phyloP scores from a whole-genome alignment of 768 basidiomycete genomes.

The Leccinum sublutescens region DNA sequence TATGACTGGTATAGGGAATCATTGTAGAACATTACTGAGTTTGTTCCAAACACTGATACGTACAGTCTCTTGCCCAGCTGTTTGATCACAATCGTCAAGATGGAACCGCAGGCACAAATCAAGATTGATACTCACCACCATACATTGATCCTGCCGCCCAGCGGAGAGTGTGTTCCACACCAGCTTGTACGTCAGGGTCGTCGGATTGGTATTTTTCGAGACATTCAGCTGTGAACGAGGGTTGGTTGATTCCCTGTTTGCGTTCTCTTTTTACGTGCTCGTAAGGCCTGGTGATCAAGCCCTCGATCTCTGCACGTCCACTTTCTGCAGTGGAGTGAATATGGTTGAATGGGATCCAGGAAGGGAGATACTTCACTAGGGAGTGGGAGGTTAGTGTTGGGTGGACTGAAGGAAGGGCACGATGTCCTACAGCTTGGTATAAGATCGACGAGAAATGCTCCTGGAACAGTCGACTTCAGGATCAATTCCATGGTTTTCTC shows the following conservation, averaged over 20 bases:
- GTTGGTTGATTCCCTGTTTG: conserved; percentile 11
- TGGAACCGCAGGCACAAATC: not conserved
- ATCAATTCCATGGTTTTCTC: conserved; percentile 29
- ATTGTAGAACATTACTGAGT: not conserved
- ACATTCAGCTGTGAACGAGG: conserved; percentile 20
- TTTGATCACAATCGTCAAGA: not conserved
- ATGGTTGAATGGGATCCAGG: conserved; percentile 23
- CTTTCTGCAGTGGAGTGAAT: conserved; percentile 10
- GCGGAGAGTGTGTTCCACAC: conserved; percentile 7
- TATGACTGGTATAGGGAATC: conserved; percentile 10
- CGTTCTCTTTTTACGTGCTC: conserved; percentile 23
- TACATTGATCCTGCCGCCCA: conserved; percentile 22
- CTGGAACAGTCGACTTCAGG: conserved; percentile 24
- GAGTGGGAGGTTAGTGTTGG: not conserved
- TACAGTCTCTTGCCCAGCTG: conserved; percentile 10
- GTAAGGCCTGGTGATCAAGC: conserved; percentile 17
- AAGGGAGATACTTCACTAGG: conserved; percentile 28
- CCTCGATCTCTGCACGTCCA: conserved; percentile 10
- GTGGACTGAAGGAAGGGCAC: not conserved
- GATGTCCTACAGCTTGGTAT: conserved; percentile 23
- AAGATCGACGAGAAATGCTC: conserved; percentile 31
- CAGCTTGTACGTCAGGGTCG: conserved; percentile 2
- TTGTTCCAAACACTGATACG: not conserved
- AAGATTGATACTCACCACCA: conserved; percentile 11
- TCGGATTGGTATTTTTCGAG: conserved; percentile 9